Evolutionary conservation across 768 basidiomycete genomes (phyloP).

Genomic region (Gymnopilus dilepis): DNA sequence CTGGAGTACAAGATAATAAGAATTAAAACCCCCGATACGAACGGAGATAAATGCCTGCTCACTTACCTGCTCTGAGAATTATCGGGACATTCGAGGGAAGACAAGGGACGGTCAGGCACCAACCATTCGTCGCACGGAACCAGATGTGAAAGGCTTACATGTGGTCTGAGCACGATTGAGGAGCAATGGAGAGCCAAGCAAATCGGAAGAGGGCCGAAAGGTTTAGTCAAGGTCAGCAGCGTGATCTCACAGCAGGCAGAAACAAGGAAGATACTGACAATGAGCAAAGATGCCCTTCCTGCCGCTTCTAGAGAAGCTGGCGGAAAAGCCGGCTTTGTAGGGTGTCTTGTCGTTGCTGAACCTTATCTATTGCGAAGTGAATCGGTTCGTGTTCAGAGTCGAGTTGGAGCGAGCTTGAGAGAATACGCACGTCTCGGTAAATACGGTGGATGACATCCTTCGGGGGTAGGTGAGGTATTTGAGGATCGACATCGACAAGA

Average conservation of each 20-base stretch:
- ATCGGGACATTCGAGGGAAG: background rate
- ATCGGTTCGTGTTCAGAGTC: background rate
- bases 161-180: constrained; percentile 52
- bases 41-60: background rate
- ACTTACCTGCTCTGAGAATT: constrained; percentile 30
- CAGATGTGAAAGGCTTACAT: constrained; percentile 46
- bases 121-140: background rate
- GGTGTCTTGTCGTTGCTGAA: constrained; percentile 97
- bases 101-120: constrained; percentile 3
- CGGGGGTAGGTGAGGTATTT: constrained; percentile 87
- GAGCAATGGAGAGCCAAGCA: background rate
- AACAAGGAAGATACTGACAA: constrained; percentile 55
- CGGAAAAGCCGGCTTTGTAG: constrained; percentile 84
- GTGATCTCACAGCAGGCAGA: background rate
- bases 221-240: background rate
- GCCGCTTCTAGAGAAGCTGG: constrained; percentile 87
- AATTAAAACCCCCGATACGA: background rate
- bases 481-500: constrained; percentile 74
- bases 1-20: constrained; percentile 39
- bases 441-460: constrained; percentile 94
- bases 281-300: constrained; percentile 89
- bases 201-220: background rate
- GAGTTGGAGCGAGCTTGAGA: background rate
- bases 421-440: constrained; percentile 76
- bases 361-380: constrained; percentile 59